Base-by-base conservation (phyloP, 2,329 filamentous ascomycete genomes). In the Pochonia chlamydosporia region DNA sequence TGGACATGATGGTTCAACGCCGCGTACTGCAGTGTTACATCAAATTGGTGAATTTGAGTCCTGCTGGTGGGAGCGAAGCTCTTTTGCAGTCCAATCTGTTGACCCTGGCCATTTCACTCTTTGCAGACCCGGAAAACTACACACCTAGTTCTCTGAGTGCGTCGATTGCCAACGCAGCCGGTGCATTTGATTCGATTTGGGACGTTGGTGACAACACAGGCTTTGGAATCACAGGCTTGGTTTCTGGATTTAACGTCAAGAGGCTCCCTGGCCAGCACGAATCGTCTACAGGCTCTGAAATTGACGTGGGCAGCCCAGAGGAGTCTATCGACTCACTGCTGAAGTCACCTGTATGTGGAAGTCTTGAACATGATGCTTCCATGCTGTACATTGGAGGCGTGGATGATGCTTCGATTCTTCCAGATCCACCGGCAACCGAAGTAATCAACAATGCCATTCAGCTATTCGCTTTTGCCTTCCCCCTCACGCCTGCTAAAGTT, bases 1-100 rank as follows among this genome's bases (percentile, higher is more conserved):
- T 95, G 47, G 89, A 93, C 48, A 82, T 92, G 54, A 95, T 97
- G 89, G 89, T 96, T 11, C 86, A 95, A 56, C 79, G 93, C 48
- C 82, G 93, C 58, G 91, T 99, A 3, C 75, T 99, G 46, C 92
- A 99, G 66, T 97, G 91, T 64, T 99, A 96, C 62, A 87, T 88
- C 30, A 92, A 92, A 66, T 76, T 99, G 31, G 85, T 97, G 18
- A 91, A 89, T 57, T 78, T 95, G 43, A 95, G 89, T 58, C 89
- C 93, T 31, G 79, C 85, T 14, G 89, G 88, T 35, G 88, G 88
- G 51, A 87, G 84, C 47, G 93, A 99, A 65, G 82, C 89, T 2
- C 76, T 97, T 9, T 74, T 95, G 21, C 90, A 97, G 59, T 95
- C 92, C 0, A 97, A 95, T 58, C 75, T 99, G 8, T 75, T 99